These are phyloP conservation scores for Debaryomyces fabryi DNA, from an alignment of 1,139 yeast species.

Conservation along the genomic window DNA sequence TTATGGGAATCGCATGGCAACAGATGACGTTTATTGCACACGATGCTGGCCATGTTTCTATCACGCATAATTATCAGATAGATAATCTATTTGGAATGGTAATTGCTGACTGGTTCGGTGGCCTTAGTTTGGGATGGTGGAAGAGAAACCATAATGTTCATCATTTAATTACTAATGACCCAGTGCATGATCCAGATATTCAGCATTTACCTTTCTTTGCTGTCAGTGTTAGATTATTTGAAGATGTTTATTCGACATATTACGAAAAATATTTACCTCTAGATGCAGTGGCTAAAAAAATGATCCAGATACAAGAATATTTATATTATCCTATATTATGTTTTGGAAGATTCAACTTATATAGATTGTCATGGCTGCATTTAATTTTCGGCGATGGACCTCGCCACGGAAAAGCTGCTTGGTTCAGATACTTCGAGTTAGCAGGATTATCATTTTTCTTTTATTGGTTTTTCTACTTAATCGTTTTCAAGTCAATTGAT, in stretches of 20 bases:
- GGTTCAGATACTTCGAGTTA: slow-evolving; percentile 80
- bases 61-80: slow-evolving; percentile 77
- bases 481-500: slow-evolving; percentile 55
- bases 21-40: slow-evolving; percentile 87
- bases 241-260: slow-evolving; percentile 74
- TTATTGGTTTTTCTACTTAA: slow-evolving; percentile 77
- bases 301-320: slow-evolving; percentile 68
- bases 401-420: slow-evolving; percentile 76
- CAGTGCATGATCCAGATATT: slow-evolving; percentile 91
- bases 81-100: slow-evolving; percentile 76
- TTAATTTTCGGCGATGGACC: slow-evolving; percentile 77
- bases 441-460: slow-evolving; percentile 67
- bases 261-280: slow-evolving; percentile 68
- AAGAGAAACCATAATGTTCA: slow-evolving; percentile 90
- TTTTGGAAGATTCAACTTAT: slow-evolving; percentile 85
- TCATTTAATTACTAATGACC: slow-evolving; percentile 85
- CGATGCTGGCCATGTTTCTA: slow-evolving; percentile 85
- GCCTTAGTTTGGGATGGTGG: slow-evolving; percentile 93
- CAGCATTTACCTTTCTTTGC: slow-evolving; percentile 93
- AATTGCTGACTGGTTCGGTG: slow-evolving; percentile 83
- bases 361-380: slow-evolving; percentile 79
- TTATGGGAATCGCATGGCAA: slow-evolving; percentile 84
- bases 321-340: slow-evolving; percentile 77
- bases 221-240: slow-evolving; percentile 71
- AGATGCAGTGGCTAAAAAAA: slow-evolving; percentile 61